A percentile compares a stretch with the other conserved stretches of the same genome.
Evolutionary conservation across 2,329 filamentous ascomycete species (phyloP).

Genomic region (Colletotrichum sp.): DNA sequence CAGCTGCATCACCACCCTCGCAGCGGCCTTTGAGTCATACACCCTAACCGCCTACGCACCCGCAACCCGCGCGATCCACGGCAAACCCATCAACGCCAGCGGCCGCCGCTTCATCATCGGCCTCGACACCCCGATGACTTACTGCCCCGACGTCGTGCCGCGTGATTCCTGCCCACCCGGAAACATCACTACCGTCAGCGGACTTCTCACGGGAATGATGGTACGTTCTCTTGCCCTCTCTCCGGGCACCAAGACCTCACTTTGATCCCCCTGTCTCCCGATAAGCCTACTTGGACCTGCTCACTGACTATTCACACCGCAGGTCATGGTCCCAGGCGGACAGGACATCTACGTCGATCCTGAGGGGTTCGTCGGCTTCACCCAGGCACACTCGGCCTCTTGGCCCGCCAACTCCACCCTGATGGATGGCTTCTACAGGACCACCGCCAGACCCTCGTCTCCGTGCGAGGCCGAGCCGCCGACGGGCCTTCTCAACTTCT

Average conservation of each 20-base stretch:
- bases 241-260: fast-evolving
- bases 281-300: not conserved
- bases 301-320: not conserved
- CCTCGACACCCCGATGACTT: constrained; percentile 1
- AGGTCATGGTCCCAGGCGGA: constrained; percentile 65
- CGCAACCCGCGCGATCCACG: constrained; percentile 23
- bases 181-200: constrained; percentile 29
- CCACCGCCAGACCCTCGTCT: constrained; percentile 27
- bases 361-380: constrained; percentile 61
- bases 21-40: constrained; percentile 23
- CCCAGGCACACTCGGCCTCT: constrained; percentile 56
- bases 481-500: not conserved
- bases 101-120: constrained; percentile 32
- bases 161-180: constrained; percentile 29
- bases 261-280: fast-evolving
- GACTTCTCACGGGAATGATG: constrained; percentile 31
- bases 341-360: constrained; percentile 64
- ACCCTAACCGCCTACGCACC: constrained; percentile 31
- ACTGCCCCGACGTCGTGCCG: not conserved
- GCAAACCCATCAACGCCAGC: constrained; percentile 30
- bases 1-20: not conserved
- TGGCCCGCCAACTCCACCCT: constrained; percentile 55
- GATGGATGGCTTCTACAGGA: constrained; percentile 50
- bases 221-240: constrained; percentile 19
- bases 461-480: not conserved